Evolutionary conservation across 768 basidiomycete genomes (phyloP).

Genomic region (Lentinula sp.): DNA sequence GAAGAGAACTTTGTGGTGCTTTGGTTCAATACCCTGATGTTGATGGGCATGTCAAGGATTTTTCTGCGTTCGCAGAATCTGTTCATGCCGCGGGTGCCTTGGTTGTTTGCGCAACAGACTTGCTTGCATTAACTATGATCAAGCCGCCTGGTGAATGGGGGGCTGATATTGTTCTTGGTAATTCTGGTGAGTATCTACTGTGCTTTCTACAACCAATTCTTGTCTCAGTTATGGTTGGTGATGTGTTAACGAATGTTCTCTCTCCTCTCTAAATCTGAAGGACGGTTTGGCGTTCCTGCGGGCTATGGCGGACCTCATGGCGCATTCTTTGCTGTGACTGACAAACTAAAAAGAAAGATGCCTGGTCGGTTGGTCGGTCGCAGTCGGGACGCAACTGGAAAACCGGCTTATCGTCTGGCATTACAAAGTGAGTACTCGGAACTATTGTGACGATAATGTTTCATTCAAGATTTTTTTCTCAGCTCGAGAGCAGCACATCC

Average conservation of each 20-base stretch:
- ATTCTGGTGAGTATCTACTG: slow-evolving; percentile 50
- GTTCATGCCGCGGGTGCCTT: slow-evolving; percentile 76
- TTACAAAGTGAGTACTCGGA: slow-evolving; percentile 71
- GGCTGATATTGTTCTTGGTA: slow-evolving; percentile 92
- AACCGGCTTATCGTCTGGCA: slow-evolving; percentile 86
- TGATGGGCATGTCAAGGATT: slow-evolving; percentile 78
- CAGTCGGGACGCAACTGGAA: slow-evolving; percentile 79
- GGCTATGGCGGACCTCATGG: slow-evolving; percentile 99
- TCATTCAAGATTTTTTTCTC: background rate
- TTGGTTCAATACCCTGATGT: slow-evolving; percentile 94
- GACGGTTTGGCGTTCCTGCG: slow-evolving; percentile 89
- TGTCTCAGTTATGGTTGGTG: background rate
- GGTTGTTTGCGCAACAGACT: slow-evolving; percentile 84
- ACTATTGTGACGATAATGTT: background rate
- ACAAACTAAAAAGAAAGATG: slow-evolving; percentile 94
- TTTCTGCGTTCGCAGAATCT: slow-evolving; percentile 51
- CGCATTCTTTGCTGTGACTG: slow-evolving; percentile 93
- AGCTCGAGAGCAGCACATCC: slow-evolving; percentile 97
- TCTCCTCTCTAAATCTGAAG: background rate
- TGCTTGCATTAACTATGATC: slow-evolving; percentile 87
- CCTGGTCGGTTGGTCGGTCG: slow-evolving; percentile 94
- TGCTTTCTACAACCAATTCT: background rate
- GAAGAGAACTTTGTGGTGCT: slow-evolving; percentile 72
- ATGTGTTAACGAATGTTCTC: background rate
- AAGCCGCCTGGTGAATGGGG: slow-evolving; percentile 99